phyloP scores from a whole-genome alignment of 228 moss, liverwort and hornwort genomes.

The Sphagnum fallax region DNA sequence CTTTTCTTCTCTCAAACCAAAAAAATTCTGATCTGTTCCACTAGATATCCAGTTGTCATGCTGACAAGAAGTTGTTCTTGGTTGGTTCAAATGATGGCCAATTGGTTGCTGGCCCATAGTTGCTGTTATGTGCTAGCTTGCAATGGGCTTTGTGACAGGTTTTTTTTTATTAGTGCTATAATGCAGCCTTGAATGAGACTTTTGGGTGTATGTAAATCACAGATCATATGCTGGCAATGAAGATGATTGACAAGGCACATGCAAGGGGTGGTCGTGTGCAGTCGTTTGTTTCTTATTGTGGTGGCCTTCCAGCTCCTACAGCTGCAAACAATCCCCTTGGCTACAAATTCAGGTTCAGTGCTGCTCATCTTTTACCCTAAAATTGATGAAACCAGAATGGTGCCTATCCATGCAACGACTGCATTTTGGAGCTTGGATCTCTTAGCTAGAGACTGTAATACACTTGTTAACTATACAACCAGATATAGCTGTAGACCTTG shows the following conservation, averaged over 20 bases:
- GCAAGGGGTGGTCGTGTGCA: slow-evolving; percentile 65
- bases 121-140: too few relatives aligned
- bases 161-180: too few relatives aligned
- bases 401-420: background rate
- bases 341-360: slow-evolving; percentile 80
- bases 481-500: too few relatives aligned
- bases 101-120: too few relatives aligned
- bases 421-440: background rate
- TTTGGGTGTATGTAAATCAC: background rate
- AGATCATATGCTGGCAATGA: slow-evolving; percentile 99
- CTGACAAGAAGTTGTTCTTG: too few relatives aligned
- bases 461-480: too few relatives aligned
- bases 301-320: slow-evolving; percentile 87
- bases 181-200: too few relatives aligned
- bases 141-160: too few relatives aligned
- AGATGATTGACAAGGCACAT: slow-evolving; percentile 87
- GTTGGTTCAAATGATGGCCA: too few relatives aligned
- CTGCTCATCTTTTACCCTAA: background rate
- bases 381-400: background rate
- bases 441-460: background rate
- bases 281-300: slow-evolving; percentile 82
- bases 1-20: background rate
- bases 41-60: too few relatives aligned
- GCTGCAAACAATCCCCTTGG: slow-evolving; percentile 93
- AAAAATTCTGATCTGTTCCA: too few relatives aligned